Percentiles rank a stretch among this genome's conserved stretches.
Evolutionary conservation across 306 rosid genomes (phyloP).

Genomic region (Rosa multiflora): DNA sequence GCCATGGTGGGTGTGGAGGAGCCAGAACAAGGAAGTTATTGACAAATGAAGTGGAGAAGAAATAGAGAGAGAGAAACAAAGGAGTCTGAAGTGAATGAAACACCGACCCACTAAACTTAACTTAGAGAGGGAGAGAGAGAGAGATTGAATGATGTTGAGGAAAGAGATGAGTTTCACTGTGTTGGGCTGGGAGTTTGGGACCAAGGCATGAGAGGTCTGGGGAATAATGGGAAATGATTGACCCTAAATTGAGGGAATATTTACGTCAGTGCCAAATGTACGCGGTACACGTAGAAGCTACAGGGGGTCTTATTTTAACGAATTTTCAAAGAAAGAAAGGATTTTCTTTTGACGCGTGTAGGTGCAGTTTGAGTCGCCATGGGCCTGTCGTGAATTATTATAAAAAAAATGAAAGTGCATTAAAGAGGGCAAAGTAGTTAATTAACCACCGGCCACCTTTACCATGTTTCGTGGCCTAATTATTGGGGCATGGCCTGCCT

Average conservation of each 20-base stretch:
- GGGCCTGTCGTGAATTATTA: not conserved
- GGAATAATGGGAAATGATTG: not conserved
- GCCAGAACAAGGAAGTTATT: no score
- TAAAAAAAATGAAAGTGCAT: not conserved
- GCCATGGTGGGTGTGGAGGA: no score
- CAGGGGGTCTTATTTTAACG: not conserved
- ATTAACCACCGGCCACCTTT: conserved; percentile 15
- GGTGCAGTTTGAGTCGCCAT: not conserved
- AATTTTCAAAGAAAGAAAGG: not conserved
- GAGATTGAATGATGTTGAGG: not conserved
- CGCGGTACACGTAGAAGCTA: not conserved
- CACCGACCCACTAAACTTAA: not conserved
- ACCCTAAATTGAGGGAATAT: not conserved
- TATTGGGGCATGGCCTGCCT: not conserved
- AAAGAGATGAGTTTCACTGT: not conserved
- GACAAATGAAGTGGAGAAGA: no score
- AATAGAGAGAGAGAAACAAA: not conserved
- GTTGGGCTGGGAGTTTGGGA: not conserved
- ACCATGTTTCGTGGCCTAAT: conserved; percentile 27
- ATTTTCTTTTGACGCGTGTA: not conserved
- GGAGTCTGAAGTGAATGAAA: not conserved
- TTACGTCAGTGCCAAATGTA: conserved; percentile 10
- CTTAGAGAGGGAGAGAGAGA: not conserved
- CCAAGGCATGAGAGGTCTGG: not conserved
- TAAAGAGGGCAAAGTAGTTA: not conserved